A percentile compares a stretch with the other conserved stretches of the same genome.
phyloP scores from a whole-genome alignment of 2,329 filamentous ascomycete genomes.

The Alternaria brassicae region DNA sequence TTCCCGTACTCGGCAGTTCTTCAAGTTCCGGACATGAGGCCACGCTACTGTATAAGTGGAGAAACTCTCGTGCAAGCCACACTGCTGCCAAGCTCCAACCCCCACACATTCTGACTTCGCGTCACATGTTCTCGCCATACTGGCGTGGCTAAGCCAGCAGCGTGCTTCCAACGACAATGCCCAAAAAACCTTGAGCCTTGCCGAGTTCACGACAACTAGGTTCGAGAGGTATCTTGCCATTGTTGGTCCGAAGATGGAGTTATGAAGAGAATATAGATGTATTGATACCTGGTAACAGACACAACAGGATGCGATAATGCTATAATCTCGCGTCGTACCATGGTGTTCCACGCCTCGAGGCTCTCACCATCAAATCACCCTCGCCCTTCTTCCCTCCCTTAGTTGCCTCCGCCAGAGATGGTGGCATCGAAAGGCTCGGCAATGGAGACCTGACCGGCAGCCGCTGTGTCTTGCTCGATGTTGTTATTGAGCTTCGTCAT shows the following conservation, averaged over 20 bases:
- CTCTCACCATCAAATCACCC: not conserved
- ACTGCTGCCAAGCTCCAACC: too few species aligned
- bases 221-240: not conserved
- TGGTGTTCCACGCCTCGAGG: too few species aligned
- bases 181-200: not conserved
- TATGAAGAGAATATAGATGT: not conserved
- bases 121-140: too few species aligned
- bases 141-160: too few species aligned
- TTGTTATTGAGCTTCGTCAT: slow-evolving; percentile 63
- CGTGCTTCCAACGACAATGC: not conserved
- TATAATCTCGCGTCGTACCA: not conserved
- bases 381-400: not conserved
- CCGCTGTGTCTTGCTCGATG: slow-evolving; percentile 57
- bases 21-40: slow-evolving; percentile 7
- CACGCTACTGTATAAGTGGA: not conserved
- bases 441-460: slow-evolving; percentile 56
- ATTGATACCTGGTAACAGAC: not conserved
- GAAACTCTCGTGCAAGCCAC: too few species aligned
- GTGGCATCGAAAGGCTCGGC: slow-evolving; percentile 39
- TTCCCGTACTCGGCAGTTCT: slow-evolving; percentile 9
- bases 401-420: slow-evolving; percentile 31
- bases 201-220: not conserved
- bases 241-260: not conserved
- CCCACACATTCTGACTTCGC: too few species aligned
- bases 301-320: not conserved